Base-by-base conservation (phyloP, 2,329 filamentous ascomycete species). In the Phialemonium atrogriseum region DNA sequence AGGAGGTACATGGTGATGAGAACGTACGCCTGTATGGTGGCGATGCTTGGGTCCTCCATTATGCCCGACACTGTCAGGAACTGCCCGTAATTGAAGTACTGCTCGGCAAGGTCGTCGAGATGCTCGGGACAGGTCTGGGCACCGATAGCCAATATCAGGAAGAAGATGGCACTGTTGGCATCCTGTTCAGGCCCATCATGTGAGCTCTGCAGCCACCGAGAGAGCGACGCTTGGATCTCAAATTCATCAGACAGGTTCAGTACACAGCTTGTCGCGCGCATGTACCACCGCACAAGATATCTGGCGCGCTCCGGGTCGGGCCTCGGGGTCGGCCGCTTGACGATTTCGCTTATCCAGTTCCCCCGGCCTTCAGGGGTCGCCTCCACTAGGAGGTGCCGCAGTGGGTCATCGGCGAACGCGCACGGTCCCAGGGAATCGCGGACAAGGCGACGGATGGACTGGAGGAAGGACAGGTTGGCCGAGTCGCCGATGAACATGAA, bases 401-500 rank as follows among this genome's bases (percentile, higher is more conserved):
- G 35, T 2, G 54, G 55, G 15, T 58, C 55, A 14, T 57, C 50
- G 7, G 49, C 46, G 23, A 58, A 50, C 6, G 47, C 18, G 24
- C 55, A 56, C 4, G 42, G 41, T 4, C 52, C 55, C 5, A 57
- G 30, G n/a, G 47, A 44, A 14, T 49, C 43, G 5, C 45, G 43
- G 0, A 55, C 51, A n/a, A 57, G 42, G 4, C 54, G 45, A 1
- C 55, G 50, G 11, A 57, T 54, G 13, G 50, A 49, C 17, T 57
- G 51, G 2, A 57, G 38, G 16, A 57, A 55, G 0, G 51, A 52
- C 5, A 56, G 18, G 4, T 51, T 55, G 8, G 52, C 52, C 13
- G 54, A 53, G 37, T 57, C 54, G n/a, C 54, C 54, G 16, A 58
- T 49, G 27, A 56, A 58, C 43, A 58, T 51, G 40, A 52, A 52